These are phyloP conservation scores for Gymnopus androsaceus DNA, from an alignment of 1,284 basidiomycete species.

Conservation along the genomic window DNA sequence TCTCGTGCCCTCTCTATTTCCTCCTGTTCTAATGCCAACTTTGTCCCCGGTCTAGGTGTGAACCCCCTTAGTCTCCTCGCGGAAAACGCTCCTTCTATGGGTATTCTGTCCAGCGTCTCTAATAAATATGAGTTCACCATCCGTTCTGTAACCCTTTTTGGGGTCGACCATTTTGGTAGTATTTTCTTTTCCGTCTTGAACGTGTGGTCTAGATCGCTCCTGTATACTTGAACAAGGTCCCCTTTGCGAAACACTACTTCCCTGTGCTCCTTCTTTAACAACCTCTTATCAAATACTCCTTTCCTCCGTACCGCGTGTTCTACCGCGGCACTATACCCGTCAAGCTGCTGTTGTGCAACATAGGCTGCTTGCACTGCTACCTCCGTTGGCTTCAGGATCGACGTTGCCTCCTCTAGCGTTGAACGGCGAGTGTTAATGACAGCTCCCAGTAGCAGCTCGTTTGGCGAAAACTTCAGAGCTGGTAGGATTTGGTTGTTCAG, in stretches of 20 bases:
- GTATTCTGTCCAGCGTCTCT: constrained; percentile 22
- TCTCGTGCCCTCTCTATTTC: no score
- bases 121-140: constrained; percentile 23
- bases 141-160: constrained; percentile 16
- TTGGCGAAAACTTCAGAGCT: not conserved
- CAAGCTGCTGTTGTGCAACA: constrained; percentile 26
- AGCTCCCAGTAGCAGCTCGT: constrained; percentile 8
- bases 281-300: constrained; percentile 26
- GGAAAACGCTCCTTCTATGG: no score
- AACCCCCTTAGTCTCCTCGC: no score
- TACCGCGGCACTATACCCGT: constrained; percentile 22
- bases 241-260: constrained; percentile 28
- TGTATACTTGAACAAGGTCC: constrained; percentile 33
- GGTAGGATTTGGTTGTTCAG: constrained; percentile 24
- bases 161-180: constrained; percentile 27
- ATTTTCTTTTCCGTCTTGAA: constrained; percentile 29
- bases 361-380: constrained; percentile 23
- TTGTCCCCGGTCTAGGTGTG: no score
- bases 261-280: constrained; percentile 15
- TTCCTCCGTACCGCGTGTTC: constrained; percentile 26
- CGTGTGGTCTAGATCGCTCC: constrained; percentile 30
- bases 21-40: no score
- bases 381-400: constrained; percentile 1
- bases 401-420: not conserved
- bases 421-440: constrained; percentile 29